phyloP scores from a whole-genome alignment of 371 early-diverging fungal species.

The Mucor plumbeus region DNA sequence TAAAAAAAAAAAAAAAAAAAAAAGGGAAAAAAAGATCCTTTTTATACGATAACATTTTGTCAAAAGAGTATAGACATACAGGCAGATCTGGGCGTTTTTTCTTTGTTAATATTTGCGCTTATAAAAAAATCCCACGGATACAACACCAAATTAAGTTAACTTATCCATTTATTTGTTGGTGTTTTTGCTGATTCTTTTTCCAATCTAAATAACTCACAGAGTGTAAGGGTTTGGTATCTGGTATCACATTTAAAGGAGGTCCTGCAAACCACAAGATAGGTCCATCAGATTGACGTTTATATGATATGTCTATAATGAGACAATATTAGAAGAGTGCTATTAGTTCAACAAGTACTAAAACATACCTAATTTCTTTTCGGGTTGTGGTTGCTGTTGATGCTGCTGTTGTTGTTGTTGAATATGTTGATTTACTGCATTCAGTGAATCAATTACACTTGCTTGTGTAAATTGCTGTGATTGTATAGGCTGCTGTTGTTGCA shows the following conservation, averaged over 20 bases:
- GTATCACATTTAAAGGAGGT: conserved; percentile 40
- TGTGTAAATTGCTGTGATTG: conserved; percentile 8
- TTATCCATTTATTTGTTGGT: conserved; percentile 1
- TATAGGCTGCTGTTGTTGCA: not conserved
- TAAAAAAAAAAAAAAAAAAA: conserved; percentile 2
- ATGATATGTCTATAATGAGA: conserved; percentile 21
- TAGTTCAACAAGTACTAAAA: not conserved
- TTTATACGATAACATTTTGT: not conserved
- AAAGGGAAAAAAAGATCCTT: not conserved
- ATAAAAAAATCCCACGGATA: conserved; percentile 10
- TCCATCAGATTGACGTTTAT: conserved; percentile 37
- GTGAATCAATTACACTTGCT: conserved; percentile 3
- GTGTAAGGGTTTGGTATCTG: conserved; percentile 31
- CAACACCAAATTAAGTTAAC: not conserved
- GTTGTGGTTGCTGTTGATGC: not conserved
- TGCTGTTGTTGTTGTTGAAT: not conserved
- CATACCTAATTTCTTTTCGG: conserved; percentile 5
- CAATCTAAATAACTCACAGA: conserved; percentile 45
- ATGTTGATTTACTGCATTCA: not conserved
- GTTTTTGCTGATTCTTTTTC: conserved; percentile 26
- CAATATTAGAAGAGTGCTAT: too few species aligned
- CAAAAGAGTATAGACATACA: not conserved
- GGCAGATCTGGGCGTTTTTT: conserved; percentile 11
- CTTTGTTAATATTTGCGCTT: not conserved
- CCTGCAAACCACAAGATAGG: conserved; percentile 52